Conservation (phyloP, 2,329 filamentous ascomycete species). For the Cercospora citrullina region DNA sequence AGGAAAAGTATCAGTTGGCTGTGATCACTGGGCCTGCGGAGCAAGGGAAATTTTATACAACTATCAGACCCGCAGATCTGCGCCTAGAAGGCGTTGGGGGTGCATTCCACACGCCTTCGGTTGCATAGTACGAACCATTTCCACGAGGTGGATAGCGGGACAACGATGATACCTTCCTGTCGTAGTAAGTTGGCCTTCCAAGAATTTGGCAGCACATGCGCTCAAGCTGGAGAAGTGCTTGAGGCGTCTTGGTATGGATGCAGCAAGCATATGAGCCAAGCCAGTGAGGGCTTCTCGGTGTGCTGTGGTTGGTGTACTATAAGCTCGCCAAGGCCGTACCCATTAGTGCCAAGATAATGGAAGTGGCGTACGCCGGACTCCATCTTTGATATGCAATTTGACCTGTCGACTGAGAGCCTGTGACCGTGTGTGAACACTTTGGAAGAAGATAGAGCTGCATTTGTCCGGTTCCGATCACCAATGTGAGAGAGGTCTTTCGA, state of each 20-base stretch:
- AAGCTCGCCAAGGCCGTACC: neutral
- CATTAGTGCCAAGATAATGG: slow-evolving; percentile 5
- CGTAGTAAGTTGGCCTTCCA: slow-evolving; percentile 14
- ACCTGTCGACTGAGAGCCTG: neutral
- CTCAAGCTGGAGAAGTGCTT: neutral
- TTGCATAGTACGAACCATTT: slow-evolving; percentile 5
- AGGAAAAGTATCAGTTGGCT: neutral
- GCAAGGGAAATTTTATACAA: slow-evolving; percentile 11
- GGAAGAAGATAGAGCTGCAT: neutral
- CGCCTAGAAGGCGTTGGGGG: neutral
- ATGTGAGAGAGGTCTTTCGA: neutral
- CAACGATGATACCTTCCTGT: slow-evolving; percentile 25
- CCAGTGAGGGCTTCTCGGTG: neutral
- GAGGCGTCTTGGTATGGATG: slow-evolving; percentile 7
- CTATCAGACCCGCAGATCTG: neutral
- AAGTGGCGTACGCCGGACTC: neutral
- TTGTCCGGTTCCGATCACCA: neutral
- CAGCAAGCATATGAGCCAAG: neutral
- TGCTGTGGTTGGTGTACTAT: slow-evolving; percentile 1
- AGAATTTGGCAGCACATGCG: slow-evolving; percentile 8
- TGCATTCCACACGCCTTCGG: neutral
- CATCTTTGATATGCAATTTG: neutral
- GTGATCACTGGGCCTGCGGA: neutral
- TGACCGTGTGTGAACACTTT: neutral
- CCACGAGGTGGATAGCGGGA: neutral